Conservation (phyloP, 2,329 filamentous ascomycete species). For the Oidium heveae region DNA sequence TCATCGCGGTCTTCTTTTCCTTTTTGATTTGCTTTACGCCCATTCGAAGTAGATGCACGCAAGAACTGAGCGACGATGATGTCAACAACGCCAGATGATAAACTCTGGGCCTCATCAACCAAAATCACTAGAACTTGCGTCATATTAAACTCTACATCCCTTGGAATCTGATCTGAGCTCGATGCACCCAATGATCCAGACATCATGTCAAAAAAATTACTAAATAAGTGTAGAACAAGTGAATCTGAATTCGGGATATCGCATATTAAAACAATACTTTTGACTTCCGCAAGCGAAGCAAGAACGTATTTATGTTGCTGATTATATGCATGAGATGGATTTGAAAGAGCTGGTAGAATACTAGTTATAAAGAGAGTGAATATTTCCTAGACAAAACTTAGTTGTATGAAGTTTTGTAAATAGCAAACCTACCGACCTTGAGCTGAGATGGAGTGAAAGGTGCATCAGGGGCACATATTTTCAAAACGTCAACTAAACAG, state of each 20-base stretch:
- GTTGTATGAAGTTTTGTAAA: not conserved
- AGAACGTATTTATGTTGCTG: constrained; percentile 81
- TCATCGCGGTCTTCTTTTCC: constrained; percentile 31
- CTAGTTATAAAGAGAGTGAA: constrained; percentile 71
- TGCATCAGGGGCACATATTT: constrained; percentile 80
- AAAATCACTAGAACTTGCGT: constrained; percentile 62
- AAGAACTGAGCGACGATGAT: constrained; percentile 90
- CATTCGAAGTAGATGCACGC: constrained; percentile 46
- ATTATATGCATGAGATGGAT: constrained; percentile 76
- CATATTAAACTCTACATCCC: constrained; percentile 86
- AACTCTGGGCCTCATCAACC: constrained; percentile 58
- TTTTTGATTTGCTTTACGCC: constrained; percentile 20
- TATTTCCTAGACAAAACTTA: constrained; percentile 41
- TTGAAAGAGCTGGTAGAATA: constrained; percentile 62
- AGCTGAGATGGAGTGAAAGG: constrained; percentile 77
- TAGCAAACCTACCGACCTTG: constrained; percentile 33
- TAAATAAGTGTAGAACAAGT: constrained; percentile 61
- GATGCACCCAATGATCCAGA: constrained; percentile 50
- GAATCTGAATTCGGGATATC: constrained; percentile 65
- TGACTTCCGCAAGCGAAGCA: constrained; percentile 68
- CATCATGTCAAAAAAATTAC: constrained; percentile 74
- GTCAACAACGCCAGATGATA: constrained; percentile 67
- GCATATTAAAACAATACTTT: constrained; percentile 77
- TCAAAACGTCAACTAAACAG: constrained; percentile 80
- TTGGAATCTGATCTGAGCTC: constrained; percentile 60